Percentiles rank a stretch among this genome's conserved stretches.
Evolutionary conservation across 2,329 filamentous ascomycete genomes (phyloP).

Genomic region (Fusarium stilboides): DNA sequence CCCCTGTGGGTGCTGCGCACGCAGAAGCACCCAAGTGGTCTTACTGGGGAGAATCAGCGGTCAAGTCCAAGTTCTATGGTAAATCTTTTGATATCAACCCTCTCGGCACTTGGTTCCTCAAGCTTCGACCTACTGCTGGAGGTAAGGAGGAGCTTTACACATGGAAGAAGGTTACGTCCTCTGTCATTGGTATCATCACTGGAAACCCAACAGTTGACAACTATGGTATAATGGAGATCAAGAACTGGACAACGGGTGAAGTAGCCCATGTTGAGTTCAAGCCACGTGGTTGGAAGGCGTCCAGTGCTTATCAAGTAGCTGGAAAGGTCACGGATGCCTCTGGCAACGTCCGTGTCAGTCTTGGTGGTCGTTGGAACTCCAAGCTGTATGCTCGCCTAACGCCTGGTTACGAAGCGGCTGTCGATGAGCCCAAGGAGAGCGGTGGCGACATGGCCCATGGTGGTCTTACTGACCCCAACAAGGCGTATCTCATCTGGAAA

Average conservation of each 20-base stretch:
- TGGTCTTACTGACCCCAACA: conserved; percentile 75
- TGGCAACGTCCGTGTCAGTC: conserved; percentile 87
- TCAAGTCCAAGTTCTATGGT: conserved; percentile 97
- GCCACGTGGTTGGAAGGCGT: conserved; percentile 93
- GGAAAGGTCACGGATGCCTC: conserved; percentile 87
- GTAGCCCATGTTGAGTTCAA: conserved; percentile 94
- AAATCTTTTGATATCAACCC: conserved; percentile 98
- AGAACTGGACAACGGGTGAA: conserved; percentile 97
- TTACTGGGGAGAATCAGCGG: conserved; percentile 95
- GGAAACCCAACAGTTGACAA: conserved; percentile 98
- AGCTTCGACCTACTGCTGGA: conserved; percentile 80
- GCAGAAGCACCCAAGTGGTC: conserved; percentile 96
- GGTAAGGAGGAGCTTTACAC: conserved; percentile 91
- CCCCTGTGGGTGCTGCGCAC: conserved; percentile 92
- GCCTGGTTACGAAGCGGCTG: conserved; percentile 85
- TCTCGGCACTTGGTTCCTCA: conserved; percentile 96
- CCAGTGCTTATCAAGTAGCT: conserved; percentile 88
- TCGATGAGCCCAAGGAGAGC: conserved; percentile 69
- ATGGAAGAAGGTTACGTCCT: conserved; percentile 98
- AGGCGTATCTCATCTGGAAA: conserved; percentile 95
- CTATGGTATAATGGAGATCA: conserved; percentile 96
- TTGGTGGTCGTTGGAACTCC: conserved; percentile 97
- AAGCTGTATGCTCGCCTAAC: conserved; percentile 95
- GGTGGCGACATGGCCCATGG: conserved; percentile 59
- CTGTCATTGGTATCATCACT: conserved; percentile 98